Conservation (phyloP, 805 yeast species). For the Metschnikowia corniflorae region DNA sequence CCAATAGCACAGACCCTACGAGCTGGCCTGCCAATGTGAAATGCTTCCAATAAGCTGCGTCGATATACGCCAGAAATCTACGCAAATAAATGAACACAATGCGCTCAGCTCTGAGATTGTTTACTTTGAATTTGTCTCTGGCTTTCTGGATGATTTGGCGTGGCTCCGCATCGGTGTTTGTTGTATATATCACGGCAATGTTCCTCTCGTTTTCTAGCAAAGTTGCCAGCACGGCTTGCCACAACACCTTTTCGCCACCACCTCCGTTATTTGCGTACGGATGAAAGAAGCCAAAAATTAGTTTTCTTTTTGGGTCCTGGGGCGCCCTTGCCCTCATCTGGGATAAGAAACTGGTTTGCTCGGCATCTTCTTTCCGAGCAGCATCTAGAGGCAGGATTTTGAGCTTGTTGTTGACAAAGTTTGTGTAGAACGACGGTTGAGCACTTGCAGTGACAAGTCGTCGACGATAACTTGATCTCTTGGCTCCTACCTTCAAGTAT, state of each 20-base stretch:
- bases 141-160: constrained; percentile 51
- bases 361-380: constrained; percentile 16
- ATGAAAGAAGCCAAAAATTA: constrained; percentile 84
- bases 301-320: constrained; percentile 35
- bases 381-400: constrained; percentile 30
- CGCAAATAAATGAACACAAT: constrained; percentile 61
- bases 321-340: constrained; percentile 31
- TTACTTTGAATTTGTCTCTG: constrained; percentile 51
- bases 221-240: constrained; percentile 87
- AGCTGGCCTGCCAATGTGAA: constrained; percentile 88
- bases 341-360: constrained; percentile 24
- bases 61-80: constrained; percentile 55
- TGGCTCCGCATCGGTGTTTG: constrained; percentile 51
- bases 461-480: constrained; percentile 39
- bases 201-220: constrained; percentile 46
- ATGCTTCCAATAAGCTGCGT: constrained; percentile 67
- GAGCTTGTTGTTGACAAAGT: constrained; percentile 34
- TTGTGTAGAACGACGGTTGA: constrained; percentile 38
- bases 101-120: constrained; percentile 42
- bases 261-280: constrained; percentile 97
- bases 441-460: constrained; percentile 34
- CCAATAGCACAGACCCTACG: constrained; percentile 66
- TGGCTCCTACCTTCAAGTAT: constrained; percentile 33
- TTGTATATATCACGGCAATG: constrained; percentile 70
- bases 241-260: constrained; percentile 94